A percentile compares a stretch with the other conserved stretches of the same genome.
These are phyloP conservation scores for Mycena belliarum DNA, from an alignment of 768 basidiomycete genomes.

Conservation along the genomic window DNA sequence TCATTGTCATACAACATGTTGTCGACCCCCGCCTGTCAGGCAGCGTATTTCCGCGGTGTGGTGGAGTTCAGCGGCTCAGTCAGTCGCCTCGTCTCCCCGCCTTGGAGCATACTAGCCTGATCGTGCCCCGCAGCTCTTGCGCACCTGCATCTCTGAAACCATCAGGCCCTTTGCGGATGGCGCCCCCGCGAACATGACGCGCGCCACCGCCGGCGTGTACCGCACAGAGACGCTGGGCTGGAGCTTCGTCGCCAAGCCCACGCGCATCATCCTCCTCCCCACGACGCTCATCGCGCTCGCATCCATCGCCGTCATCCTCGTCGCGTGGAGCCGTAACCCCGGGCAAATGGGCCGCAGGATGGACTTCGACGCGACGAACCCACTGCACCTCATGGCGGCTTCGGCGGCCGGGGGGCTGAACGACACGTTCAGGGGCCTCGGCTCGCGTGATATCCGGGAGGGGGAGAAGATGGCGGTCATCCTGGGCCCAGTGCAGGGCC, in stretches of 20 bases:
- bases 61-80: background rate
- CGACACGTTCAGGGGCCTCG: background rate
- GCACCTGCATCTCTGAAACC: too few relatives aligned
- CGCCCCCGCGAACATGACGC: background rate
- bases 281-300: background rate
- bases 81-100: too few relatives aligned
- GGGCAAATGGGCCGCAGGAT: background rate
- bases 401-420: background rate
- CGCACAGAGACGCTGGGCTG: slow-evolving; percentile 6
- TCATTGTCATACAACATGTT: too few relatives aligned
- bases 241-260: background rate
- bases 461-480: background rate
- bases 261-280: background rate
- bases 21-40: too few relatives aligned
- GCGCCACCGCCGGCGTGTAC: background rate
- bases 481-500: too few relatives aligned
- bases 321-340: background rate
- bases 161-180: background rate
- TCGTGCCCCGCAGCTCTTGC: too few relatives aligned
- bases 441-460: background rate
- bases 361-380: background rate
- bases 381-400: background rate
- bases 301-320: background rate
- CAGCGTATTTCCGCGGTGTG: background rate
- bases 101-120: too few relatives aligned